Percentiles rank a stretch among this genome's conserved stretches.
These are phyloP conservation scores for Trichophyton equinum DNA, from an alignment of 2,329 filamentous ascomycete genomes.

Conservation along the genomic window DNA sequence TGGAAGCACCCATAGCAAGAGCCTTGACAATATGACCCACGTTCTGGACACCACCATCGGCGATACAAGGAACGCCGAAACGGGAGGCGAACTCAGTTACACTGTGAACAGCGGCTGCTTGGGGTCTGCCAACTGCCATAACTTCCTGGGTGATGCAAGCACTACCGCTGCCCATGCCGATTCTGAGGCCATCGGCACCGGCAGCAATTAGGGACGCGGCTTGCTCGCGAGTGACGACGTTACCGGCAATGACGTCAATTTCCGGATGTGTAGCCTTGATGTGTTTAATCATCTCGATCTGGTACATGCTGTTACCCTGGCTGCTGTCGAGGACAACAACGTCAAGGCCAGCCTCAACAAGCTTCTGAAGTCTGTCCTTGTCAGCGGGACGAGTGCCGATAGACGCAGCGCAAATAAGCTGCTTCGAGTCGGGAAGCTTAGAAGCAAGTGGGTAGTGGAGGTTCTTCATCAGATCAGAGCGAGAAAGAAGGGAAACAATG, in stretches of 20 bases:
- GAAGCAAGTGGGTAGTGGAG: constrained; percentile 91
- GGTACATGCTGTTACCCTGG: constrained; percentile 97
- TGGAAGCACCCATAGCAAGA: constrained; percentile 82
- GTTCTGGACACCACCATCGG: constrained; percentile 95
- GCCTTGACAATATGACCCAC: constrained; percentile 99
- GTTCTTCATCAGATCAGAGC: constrained; percentile 98
- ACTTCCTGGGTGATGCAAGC: constrained; percentile 99
- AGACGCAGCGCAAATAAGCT: constrained; percentile 87
- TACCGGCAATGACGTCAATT: constrained; percentile 93
- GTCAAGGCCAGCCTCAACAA: constrained; percentile 89
- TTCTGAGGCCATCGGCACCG: constrained; percentile 89
- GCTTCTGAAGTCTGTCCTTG: constrained; percentile 69
- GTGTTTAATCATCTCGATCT: constrained; percentile 96
- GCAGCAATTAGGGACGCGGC: constrained; percentile 84
- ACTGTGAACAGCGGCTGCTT: constrained; percentile 83
- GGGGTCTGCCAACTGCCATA: constrained; percentile 95
- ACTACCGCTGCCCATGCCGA: constrained; percentile 96
- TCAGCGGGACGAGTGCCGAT: constrained; percentile 93
- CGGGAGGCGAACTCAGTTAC: constrained; percentile 79
- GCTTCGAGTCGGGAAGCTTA: constrained; percentile 93
- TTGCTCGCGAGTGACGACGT: constrained; percentile 95
- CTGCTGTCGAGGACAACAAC: constrained; percentile 92
- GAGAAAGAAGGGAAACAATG: constrained; percentile 80
- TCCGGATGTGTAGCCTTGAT: constrained; percentile 75
- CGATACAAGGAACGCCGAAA: constrained; percentile 96